Evolutionary conservation across 2,329 filamentous ascomycete species (phyloP).

Genomic region (Furcasterigmium furcatum): DNA sequence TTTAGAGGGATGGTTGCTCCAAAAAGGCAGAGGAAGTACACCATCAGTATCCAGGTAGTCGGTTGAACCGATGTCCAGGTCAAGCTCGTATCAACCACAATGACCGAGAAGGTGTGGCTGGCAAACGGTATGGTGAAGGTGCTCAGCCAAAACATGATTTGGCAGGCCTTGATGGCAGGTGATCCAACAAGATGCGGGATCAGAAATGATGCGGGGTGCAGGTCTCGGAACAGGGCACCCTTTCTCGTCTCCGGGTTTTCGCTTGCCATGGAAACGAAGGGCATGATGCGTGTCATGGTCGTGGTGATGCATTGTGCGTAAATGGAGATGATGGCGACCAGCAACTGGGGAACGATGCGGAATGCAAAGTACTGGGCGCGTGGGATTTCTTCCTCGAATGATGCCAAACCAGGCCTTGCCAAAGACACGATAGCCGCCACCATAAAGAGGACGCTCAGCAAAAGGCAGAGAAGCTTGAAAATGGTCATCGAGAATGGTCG

Average conservation of each 20-base stretch:
- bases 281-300: slow-evolving; percentile 72
- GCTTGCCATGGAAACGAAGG: slow-evolving; percentile 75
- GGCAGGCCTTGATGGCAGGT: slow-evolving; percentile 62
- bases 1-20: slow-evolving; percentile 55
- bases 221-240: slow-evolving; percentile 62
- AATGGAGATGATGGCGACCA: slow-evolving; percentile 68
- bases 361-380: slow-evolving; percentile 80
- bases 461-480: slow-evolving; percentile 57
- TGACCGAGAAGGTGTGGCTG: slow-evolving; percentile 69
- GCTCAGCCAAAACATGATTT: slow-evolving; percentile 71
- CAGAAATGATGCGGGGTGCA: slow-evolving; percentile 69
- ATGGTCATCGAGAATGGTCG: slow-evolving; percentile 61
- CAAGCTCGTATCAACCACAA: slow-evolving; percentile 60
- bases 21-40: slow-evolving; percentile 67
- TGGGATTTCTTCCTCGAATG: slow-evolving; percentile 63
- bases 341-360: slow-evolving; percentile 75
- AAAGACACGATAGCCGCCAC: slow-evolving; percentile 70
- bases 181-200: slow-evolving; percentile 60
- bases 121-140: slow-evolving; percentile 80
- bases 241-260: slow-evolving; percentile 56
- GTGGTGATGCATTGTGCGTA: slow-evolving; percentile 74
- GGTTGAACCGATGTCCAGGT: slow-evolving; percentile 77
- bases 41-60: slow-evolving; percentile 74
- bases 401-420: slow-evolving; percentile 59
- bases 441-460: slow-evolving; percentile 70